These are phyloP conservation scores for Capsaspora owczarzaki DNA, from an alignment of 78 protist genomes.

Conservation along the genomic window DNA sequence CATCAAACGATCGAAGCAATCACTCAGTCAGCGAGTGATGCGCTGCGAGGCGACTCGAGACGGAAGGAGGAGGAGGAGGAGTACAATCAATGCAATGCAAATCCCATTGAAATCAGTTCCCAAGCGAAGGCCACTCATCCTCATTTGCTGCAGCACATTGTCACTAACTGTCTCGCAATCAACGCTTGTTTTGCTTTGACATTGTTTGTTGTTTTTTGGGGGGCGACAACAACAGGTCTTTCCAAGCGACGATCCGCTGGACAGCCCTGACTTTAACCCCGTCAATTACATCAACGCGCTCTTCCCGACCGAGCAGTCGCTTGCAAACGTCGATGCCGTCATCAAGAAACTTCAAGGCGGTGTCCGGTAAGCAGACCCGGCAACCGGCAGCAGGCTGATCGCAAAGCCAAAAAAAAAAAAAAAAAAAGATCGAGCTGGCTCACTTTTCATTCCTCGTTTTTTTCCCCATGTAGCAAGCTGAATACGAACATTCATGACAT, in stretches of 20 bases:
- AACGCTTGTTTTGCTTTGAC: too few relatives aligned
- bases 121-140: too few relatives aligned
- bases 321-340: not conserved
- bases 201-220: too few relatives aligned
- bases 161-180: too few relatives aligned
- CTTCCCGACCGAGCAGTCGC: conserved; percentile 19
- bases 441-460: not conserved
- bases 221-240: conserved; percentile 25
- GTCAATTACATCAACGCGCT: conserved; percentile 53
- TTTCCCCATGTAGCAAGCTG: not conserved
- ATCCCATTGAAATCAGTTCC: too few relatives aligned
- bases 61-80: too few relatives aligned
- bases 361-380: not conserved
- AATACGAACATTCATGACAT: not conserved
- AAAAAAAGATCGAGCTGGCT: not conserved
- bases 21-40: too few relatives aligned
- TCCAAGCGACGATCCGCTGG: conserved; percentile 54
- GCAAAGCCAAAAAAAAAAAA: conserved; percentile 43
- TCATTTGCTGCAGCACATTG: too few relatives aligned
- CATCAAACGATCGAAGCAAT: too few relatives aligned
- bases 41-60: too few relatives aligned
- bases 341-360: too few relatives aligned
- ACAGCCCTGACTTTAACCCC: conserved; percentile 55
- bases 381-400: not conserved
- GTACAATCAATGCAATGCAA: too few relatives aligned